These are phyloP conservation scores for Exobasidium rhododendri DNA, from an alignment of 1,284 basidiomycete genomes.

Conservation along the genomic window DNA sequence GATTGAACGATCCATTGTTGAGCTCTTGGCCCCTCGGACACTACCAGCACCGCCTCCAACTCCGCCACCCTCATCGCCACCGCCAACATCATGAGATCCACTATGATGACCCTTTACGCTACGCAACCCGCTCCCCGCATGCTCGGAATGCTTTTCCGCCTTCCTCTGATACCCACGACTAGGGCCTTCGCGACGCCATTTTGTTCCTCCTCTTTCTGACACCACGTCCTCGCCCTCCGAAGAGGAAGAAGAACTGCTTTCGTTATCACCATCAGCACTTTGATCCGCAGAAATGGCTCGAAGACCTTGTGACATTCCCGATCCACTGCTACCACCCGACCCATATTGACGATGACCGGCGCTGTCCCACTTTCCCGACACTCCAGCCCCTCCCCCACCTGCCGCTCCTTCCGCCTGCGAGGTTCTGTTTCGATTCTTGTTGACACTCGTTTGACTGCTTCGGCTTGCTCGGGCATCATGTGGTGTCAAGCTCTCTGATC, in stretches of 20 bases:
- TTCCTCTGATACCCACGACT: constrained; percentile 15
- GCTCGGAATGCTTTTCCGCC: neutral
- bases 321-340: neutral
- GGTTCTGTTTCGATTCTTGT: constrained; percentile 4
- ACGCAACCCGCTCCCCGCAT: neutral
- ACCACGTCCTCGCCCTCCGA: constrained; percentile 8
- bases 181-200: constrained; percentile 4
- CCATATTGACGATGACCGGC: neutral
- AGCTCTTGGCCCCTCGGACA: neutral
- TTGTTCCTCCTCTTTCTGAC: constrained; percentile 8
- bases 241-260: constrained; percentile 32
- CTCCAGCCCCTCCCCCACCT: constrained; percentile 13
- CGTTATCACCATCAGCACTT: constrained; percentile 43
- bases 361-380: neutral
- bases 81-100: neutral
- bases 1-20: neutral
- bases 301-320: neutral
- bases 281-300: constrained; percentile 16
- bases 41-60: neutral
- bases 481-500: too few relatives aligned
- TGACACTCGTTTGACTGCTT: constrained; percentile 15
- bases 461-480: constrained; percentile 27
- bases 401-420: constrained; percentile 11
- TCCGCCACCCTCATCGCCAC: neutral
- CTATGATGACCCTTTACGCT: neutral